Evolutionary conservation across 2,329 filamentous ascomycete genomes (phyloP).

Genomic region (Colletotrichum tabaci): DNA sequence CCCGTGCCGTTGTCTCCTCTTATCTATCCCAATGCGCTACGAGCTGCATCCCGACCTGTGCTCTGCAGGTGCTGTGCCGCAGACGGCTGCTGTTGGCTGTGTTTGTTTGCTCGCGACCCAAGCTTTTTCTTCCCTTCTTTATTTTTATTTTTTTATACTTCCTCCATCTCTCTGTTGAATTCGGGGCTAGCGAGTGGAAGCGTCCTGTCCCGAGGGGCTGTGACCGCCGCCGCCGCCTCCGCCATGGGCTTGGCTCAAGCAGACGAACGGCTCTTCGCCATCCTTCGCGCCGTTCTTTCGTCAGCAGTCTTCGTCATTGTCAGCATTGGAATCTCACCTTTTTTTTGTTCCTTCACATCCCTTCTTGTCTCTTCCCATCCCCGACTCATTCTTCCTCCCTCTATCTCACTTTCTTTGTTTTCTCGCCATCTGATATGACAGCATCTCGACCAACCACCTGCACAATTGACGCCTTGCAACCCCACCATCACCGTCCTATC

Average conservation of each 20-base stretch:
- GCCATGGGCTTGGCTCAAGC: constrained; percentile 1
- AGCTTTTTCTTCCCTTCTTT: neutral
- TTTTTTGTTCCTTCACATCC: neutral
- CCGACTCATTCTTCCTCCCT: too few relatives aligned
- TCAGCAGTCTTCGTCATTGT: constrained; percentile 25
- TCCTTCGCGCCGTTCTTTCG: constrained; percentile 23
- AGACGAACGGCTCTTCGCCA: neutral
- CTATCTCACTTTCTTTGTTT: too few relatives aligned
- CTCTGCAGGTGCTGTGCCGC: neutral
- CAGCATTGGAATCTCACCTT: neutral
- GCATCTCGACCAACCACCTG: neutral
- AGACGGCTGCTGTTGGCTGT: constrained; percentile 4
- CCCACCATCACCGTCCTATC: neutral
- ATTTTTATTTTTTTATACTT: neutral
- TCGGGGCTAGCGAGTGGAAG: constrained; percentile 9
- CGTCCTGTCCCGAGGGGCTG: constrained; percentile 36
- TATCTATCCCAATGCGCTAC: neutral
- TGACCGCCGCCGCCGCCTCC: constrained; percentile 11
- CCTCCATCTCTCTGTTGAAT: neutral
- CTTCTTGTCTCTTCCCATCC: neutral
- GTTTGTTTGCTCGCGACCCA: neutral
- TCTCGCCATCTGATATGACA: neutral
- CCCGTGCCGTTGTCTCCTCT: neutral
- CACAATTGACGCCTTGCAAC: neutral
- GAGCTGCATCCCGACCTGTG: constrained; percentile 7